Evolutionary conservation across 306 rosid genomes (phyloP), one percentile per base, ranked within the genome.

Genomic region (Arachis stenosperma): DNA sequence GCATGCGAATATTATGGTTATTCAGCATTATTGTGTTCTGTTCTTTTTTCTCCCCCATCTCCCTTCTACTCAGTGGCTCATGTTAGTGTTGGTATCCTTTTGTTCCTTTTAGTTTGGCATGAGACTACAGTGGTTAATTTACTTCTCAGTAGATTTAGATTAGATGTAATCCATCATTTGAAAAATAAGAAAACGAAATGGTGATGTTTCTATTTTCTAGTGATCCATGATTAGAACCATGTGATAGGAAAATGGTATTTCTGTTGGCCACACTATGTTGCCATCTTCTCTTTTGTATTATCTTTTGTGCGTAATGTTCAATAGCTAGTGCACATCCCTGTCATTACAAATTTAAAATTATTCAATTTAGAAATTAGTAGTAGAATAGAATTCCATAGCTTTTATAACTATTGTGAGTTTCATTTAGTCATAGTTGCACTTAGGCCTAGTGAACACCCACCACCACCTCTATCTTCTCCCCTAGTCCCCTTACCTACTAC

Each of bases 291-390:
- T 46, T 47, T 14, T 14, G 60, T 42, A 48, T 17, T 44, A 59
- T 59, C 56, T 71, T 13, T 63, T 8, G 57, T 71, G 36, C 3
- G n/a, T 9, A 59, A 22, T 30, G 77, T 55, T 50, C 37, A 22
- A 9, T 13, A 64, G 46, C 13, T 64, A 55, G 59, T 69, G 65
- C 33, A 47, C 52, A 78, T 70, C 77, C 17, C 66, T 43, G 47
- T 78, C 71, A 54, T 14, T 71, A 40, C 12, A 29, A 17, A 29
- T 14, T 17, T 7, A 67, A 3, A 40, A 48, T 29, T 15, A 15
- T 48, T 33, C 11, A 58, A 6, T 40, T 5, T 39, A 61, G 12
- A 48, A 40, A 7, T 5, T 10, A 50, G 46, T n/a, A 36, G 39
- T 39, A 30, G 50, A 47, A 10, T 56, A 42, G 33, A 75, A 56